Conservation (phyloP, 441 rosid species). For the Gossypium trilobum region DNA sequence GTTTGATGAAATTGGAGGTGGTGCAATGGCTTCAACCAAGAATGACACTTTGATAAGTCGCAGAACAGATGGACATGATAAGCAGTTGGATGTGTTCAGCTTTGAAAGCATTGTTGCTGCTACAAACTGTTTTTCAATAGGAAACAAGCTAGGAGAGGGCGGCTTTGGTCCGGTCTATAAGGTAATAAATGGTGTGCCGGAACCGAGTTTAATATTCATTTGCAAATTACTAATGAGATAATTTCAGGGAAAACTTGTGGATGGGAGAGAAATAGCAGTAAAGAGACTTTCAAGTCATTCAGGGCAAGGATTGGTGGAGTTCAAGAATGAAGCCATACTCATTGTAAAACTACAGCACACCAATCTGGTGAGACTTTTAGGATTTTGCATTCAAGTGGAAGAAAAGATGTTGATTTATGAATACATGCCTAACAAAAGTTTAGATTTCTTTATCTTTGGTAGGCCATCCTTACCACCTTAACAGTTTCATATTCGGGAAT, state of each 20-base stretch:
- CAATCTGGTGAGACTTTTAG: no score
- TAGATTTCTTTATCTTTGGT: slow-evolving; percentile 11
- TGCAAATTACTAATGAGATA: neutral
- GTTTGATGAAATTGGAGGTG: slow-evolving; percentile 1
- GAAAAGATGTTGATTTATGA: no score
- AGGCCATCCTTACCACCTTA: neutral
- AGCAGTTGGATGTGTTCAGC: slow-evolving; percentile 3
- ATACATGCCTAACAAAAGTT: no score
- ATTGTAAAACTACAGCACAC: no score
- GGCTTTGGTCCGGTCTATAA: slow-evolving; percentile 21
- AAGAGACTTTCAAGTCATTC: no score
- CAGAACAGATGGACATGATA: neutral
- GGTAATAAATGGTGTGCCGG: neutral
- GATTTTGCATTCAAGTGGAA: no score
- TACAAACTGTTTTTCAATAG: slow-evolving; percentile 7
- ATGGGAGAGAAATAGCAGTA: no score
- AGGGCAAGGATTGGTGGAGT: no score
- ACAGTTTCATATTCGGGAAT: no score
- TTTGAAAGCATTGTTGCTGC: slow-evolving; percentile 1
- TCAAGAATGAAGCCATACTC: no score
- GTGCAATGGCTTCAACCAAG: neutral
- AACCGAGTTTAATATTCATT: neutral
- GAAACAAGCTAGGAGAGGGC: slow-evolving; percentile 16
- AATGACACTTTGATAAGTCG: neutral
- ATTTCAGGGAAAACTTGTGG: no score